Evolutionary conservation across 805 yeast genomes (phyloP).

Genomic region (Candida wancherniae): DNA sequence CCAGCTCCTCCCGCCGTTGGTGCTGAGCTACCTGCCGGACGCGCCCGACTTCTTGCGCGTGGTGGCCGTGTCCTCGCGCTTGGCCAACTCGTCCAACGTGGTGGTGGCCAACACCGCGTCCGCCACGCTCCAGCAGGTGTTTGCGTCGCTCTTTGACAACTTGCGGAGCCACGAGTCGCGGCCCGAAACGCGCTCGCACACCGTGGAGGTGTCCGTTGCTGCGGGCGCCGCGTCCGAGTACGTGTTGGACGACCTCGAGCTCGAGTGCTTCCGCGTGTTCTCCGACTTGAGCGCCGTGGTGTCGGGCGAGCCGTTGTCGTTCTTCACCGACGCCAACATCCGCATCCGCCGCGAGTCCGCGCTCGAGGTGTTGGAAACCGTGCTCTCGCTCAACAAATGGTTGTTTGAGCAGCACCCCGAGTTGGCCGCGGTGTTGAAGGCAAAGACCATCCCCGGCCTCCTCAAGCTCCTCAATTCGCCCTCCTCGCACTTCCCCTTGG

Average conservation of each 20-base stretch:
- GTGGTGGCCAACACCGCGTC: slow-evolving; percentile 87
- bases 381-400: slow-evolving; percentile 57
- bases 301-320: slow-evolving; percentile 52
- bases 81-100: slow-evolving; percentile 61
- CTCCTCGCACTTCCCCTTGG: slow-evolving; percentile 59
- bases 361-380: slow-evolving; percentile 77
- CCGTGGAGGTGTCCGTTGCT: slow-evolving; percentile 10
- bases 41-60: slow-evolving; percentile 48
- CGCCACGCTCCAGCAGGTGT: slow-evolving; percentile 86
- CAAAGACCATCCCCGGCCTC: slow-evolving; percentile 70
- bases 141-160: slow-evolving; percentile 73
- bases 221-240: slow-evolving; percentile 42
- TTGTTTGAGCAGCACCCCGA: slow-evolving; percentile 59
- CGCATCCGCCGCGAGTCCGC: slow-evolving; percentile 61
- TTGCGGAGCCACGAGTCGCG: slow-evolving; percentile 15
- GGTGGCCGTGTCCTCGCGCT: slow-evolving; percentile 62
- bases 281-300: slow-evolving; percentile 67
- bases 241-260: slow-evolving; percentile 48
- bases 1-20: slow-evolving; percentile 74
- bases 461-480: slow-evolving; percentile 53
- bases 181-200: slow-evolving; percentile 9
- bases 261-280: slow-evolving; percentile 68
- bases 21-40: slow-evolving; percentile 51
- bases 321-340: slow-evolving; percentile 45
- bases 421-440: slow-evolving; percentile 59